phyloP scores from a whole-genome alignment of 306 rosid species.

The Dalbergia cochinchinensis region DNA sequence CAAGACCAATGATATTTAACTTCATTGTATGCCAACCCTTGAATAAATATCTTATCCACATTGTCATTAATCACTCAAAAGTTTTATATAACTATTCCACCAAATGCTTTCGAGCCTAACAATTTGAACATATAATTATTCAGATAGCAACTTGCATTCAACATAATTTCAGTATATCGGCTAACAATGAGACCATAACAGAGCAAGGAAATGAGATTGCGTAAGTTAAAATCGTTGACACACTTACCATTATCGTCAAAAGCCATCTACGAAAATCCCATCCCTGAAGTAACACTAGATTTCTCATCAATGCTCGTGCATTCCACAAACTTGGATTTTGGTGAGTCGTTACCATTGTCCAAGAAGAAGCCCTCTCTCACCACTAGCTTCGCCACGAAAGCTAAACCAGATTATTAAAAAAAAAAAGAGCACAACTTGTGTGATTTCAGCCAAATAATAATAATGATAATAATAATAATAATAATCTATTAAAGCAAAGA shows the following conservation, averaged over 20 bases:
- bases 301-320: conserved; percentile 35
- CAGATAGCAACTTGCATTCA: conserved; percentile 30
- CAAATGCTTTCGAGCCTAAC: conserved; percentile 45
- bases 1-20: conserved; percentile 11
- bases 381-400: conserved; percentile 45
- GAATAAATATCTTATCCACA: conserved; percentile 14
- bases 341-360: conserved; percentile 34
- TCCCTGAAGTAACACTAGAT: conserved; percentile 13
- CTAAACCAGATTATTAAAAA: conserved; percentile 39
- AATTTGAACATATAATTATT: conserved; percentile 40
- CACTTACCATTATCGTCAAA: conserved; percentile 37
- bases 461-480: no score
- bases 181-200: conserved; percentile 11
- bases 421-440: neutral
- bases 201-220: conserved; percentile 13
- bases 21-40: conserved; percentile 2
- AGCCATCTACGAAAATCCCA: conserved; percentile 33
- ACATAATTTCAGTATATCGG: neutral
- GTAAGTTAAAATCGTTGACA: neutral
- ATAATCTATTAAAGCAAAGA: neutral
- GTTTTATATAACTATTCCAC: conserved; percentile 42
- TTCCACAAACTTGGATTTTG: conserved; percentile 34
- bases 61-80: conserved; percentile 6
- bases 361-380: conserved; percentile 46
- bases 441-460: conserved; percentile 4